Evolutionary conservation across 768 basidiomycete species (phyloP), one percentile per base, ranked within the genome.

Genomic region (Amanita muscaria): DNA sequence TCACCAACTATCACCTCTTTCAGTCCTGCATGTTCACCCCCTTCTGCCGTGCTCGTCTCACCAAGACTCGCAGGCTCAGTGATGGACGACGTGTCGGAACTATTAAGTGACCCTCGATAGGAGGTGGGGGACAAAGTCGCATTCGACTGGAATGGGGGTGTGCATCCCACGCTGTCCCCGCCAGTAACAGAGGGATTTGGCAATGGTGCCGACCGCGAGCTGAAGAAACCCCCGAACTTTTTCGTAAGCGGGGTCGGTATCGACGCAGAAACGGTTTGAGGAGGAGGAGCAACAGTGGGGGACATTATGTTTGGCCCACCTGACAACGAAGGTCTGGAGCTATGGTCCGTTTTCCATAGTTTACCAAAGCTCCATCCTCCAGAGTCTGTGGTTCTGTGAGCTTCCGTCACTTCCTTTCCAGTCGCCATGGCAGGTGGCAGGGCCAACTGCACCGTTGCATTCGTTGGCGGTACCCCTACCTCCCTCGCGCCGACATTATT

Each of bases 221-320:
- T 66, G 57, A 88, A 88, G 59, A 88, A 78, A 7, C 79, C 80
- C 3, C 83, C 82, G 34, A 88, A 54, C 64, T 83, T 87, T 53
- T 72, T 72, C 25, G 77, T 61, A n/a, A 80, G 63, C 1, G 77
- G 77, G 14, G 70, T 66, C 12, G 62, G 42, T n/a, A 62, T 40
- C 25, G 64, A 51, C 10, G 60, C 35, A 19, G 54, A 44, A 19
- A 58, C 38, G n/a, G 67, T 56, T 42, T 56, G 36, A 40, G 65
- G 49, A 31, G 31, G 16, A 33, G 55, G 50, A 15, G 51, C 48
- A n/a, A 58, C 54, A 35, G 59, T 50, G 22, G 57, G 49, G 12
- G 59, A 51, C 24, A 61, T 55, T 21, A 63, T 53, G 40, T 58
- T 51, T 9, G 60, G 51, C 25, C 15, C 39, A 7, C 34, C 30